These are phyloP conservation scores for Ustilago nuda DNA, from an alignment of 1,284 basidiomycete species.

Conservation along the genomic window DNA sequence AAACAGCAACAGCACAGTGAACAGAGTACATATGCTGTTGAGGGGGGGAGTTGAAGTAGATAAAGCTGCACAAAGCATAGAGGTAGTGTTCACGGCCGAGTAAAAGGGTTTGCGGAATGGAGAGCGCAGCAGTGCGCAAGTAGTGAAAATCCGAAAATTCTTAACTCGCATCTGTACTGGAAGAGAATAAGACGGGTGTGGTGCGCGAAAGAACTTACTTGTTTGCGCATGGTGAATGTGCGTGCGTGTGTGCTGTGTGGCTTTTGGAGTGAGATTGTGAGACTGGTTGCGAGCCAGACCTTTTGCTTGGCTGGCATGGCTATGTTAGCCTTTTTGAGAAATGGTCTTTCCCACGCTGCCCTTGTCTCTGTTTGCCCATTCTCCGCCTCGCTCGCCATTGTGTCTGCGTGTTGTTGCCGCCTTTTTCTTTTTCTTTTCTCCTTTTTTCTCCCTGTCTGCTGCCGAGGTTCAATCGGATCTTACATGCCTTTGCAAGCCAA, in stretches of 20 bases:
- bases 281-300: not conserved
- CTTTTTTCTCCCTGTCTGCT: not conserved
- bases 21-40: too few species aligned
- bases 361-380: not conserved
- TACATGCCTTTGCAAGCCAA: conserved; percentile 1
- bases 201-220: not conserved
- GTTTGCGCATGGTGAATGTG: not conserved
- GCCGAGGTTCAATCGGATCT: conserved; percentile 2
- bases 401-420: conserved; percentile 2
- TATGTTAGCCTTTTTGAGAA: not conserved
- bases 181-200: not conserved
- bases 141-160: too few species aligned
- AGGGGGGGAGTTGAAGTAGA: too few species aligned
- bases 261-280: not conserved
- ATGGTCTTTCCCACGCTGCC: not conserved
- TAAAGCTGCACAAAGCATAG: too few species aligned
- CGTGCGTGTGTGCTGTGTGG: conserved; percentile 15
- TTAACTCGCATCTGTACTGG: not conserved
- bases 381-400: not conserved
- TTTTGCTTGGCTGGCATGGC: conserved; percentile 11
- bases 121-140: too few species aligned
- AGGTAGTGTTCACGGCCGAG: too few species aligned
- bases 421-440: not conserved
- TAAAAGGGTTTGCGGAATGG: too few species aligned
- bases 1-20: too few species aligned